These are phyloP conservation scores for Boletus reticulatus DNA, from an alignment of 768 basidiomycete genomes.

Conservation along the genomic window DNA sequence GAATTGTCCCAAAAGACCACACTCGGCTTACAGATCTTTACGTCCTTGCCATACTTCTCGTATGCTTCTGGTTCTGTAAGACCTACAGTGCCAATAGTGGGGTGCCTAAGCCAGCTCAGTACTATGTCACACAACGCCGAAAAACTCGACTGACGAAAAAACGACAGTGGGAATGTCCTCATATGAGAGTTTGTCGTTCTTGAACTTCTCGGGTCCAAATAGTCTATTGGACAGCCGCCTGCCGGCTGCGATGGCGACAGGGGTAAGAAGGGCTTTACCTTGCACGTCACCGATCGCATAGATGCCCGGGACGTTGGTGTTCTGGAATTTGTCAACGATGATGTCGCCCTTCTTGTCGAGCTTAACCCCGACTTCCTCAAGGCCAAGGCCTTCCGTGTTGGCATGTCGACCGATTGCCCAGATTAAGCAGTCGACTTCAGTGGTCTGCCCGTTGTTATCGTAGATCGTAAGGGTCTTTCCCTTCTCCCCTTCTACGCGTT, in stretches of 20 bases:
- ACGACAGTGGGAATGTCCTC: conserved; percentile 92
- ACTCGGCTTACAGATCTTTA: conserved; percentile 81
- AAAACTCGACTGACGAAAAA: conserved; percentile 72
- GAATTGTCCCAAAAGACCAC: not conserved
- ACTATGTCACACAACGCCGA: conserved; percentile 1
- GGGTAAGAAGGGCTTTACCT: conserved; percentile 91
- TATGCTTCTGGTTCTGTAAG: conserved; percentile 90
- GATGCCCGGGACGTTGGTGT: conserved; percentile 66
- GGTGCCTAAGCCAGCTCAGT: conserved; percentile 58
- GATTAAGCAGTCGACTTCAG: conserved; percentile 83
- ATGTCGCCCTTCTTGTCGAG: conserved; percentile 79
- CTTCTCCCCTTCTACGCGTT: conserved; percentile 71
- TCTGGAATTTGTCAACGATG: conserved; percentile 89
- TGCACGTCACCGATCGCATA: conserved; percentile 89
- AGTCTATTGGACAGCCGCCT: conserved; percentile 84
- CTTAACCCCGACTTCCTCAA: conserved; percentile 76
- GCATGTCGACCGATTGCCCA: conserved; percentile 95
- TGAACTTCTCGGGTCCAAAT: conserved; percentile 85
- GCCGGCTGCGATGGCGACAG: conserved; percentile 97
- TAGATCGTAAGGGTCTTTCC: conserved; percentile 74
- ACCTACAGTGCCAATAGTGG: conserved; percentile 93
- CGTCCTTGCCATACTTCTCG: conserved; percentile 79
- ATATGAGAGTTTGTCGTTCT: conserved; percentile 84
- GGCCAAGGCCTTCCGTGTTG: conserved; percentile 73
- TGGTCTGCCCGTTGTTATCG: conserved; percentile 67